phyloP scores from a whole-genome alignment of 352 stramenopile genomes.

The Thraustotheca clavata region DNA sequence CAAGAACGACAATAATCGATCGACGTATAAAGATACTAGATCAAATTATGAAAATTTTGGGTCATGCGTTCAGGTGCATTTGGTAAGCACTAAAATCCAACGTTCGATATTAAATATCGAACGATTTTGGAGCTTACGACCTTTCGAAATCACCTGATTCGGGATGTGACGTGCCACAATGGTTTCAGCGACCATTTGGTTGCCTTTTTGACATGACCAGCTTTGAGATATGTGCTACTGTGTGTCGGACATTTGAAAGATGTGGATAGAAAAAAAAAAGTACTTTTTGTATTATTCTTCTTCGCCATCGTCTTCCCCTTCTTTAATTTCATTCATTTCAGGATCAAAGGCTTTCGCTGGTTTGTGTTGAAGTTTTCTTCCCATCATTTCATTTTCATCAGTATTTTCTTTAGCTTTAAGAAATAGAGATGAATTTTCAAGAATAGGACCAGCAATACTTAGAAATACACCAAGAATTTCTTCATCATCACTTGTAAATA shows the following conservation, averaged over 20 bases:
- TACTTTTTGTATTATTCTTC: conserved; percentile 10
- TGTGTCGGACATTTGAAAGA: too few species aligned
- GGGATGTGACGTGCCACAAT: conserved; percentile 3
- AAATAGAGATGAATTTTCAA: conserved; percentile 78
- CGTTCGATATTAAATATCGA: conserved; percentile 11
- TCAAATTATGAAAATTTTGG: too few species aligned
- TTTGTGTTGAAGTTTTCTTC: not conserved
- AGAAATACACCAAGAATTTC: conserved; percentile 83
- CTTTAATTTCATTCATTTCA: conserved; percentile 21
- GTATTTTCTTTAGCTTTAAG: conserved; percentile 31
- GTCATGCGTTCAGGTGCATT: not conserved
- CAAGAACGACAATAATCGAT: too few species aligned
- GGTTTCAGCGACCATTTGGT: conserved; percentile 1
- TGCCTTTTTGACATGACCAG: not conserved
- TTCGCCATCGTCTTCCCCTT: conserved; percentile 8
- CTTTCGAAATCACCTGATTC: not conserved
- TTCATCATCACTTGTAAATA: conserved; percentile 82
- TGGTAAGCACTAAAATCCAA: not conserved
- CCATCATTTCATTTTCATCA: conserved; percentile 28
- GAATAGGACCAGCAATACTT: conserved; percentile 79
- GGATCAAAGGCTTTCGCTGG: not conserved
- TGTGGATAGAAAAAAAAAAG: too few species aligned
- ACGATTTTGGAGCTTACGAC: not conserved
- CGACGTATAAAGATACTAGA: too few species aligned
- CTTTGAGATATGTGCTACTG: not conserved